A percentile compares a stretch with the other conserved stretches of the same genome.
Conservation (phyloP, 768 basidiomycete genomes). For the Clathrus columnatus region DNA sequence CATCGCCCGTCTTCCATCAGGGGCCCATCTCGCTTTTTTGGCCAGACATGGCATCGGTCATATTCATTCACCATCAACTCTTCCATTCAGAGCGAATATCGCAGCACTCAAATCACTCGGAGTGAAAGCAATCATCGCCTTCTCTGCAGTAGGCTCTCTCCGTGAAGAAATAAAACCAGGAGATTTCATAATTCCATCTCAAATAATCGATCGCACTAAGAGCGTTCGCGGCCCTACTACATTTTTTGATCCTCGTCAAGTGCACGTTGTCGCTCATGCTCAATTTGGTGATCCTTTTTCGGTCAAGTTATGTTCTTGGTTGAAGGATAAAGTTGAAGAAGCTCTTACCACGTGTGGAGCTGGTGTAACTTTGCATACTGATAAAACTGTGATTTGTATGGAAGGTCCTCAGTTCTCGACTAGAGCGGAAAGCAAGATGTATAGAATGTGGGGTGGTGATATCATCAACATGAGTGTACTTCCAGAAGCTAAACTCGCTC, state of each 20-base stretch:
- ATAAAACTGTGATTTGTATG: conserved; percentile 89
- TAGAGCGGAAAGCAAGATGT: conserved; percentile 93
- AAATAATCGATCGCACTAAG: conserved; percentile 96
- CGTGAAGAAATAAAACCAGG: conserved; percentile 90
- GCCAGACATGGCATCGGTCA: conserved; percentile 86
- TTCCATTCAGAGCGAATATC: conserved; percentile 88
- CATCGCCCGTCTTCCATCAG: conserved; percentile 79
- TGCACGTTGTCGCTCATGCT: conserved; percentile 80
- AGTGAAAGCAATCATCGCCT: conserved; percentile 81
- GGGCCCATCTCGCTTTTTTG: conserved; percentile 76
- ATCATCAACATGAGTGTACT: conserved; percentile 96
- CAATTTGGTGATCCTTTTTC: conserved; percentile 93
- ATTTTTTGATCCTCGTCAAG: conserved; percentile 53
- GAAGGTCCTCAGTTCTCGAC: conserved; percentile 98
- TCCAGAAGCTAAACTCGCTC: conserved; percentile 94
- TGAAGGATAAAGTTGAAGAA: conserved; percentile 53
- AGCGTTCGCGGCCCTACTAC: conserved; percentile 82
- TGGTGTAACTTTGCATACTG: conserved; percentile 66
- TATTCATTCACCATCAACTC: too few relatives aligned
- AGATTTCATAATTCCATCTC: conserved; percentile 77
- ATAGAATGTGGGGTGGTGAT: conserved; percentile 85
- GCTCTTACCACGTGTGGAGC: conserved; percentile 55
- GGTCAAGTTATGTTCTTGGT: too few relatives aligned
- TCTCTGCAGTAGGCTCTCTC: conserved; percentile 91
- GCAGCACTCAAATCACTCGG: conserved; percentile 91